Evolutionary conservation across 805 yeast species (phyloP), one percentile per base, ranked within the genome.

Genomic region (Yamadazyma kitorensis): DNA sequence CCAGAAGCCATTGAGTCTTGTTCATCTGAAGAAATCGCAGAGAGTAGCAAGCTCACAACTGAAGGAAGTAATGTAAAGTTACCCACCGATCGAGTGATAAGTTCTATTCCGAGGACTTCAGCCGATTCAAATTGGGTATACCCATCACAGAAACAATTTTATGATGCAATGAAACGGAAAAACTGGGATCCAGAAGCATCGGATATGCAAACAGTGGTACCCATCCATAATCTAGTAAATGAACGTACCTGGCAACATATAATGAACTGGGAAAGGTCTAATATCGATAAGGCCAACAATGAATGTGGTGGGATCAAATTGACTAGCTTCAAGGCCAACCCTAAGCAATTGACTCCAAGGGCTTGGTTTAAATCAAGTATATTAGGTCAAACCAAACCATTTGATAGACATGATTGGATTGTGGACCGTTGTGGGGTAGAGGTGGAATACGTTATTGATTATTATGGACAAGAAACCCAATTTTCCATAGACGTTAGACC

Each of bases 341-440:
- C 89, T 29, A 76, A 78, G 43, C 83, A 84, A 47, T 50, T 87
- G 25, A 87, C 97, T 0, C 98, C 98, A 5, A 72, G 93, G 47
- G 98, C 98, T 0, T 67, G 72, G 72, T 48, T 67, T 39, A 72
- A 86, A 41, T 66, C 83, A 40, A 75, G 80, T 39, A 58, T 75
- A 33, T 49, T 86, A 33, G 96, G 95, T 0, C 70, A 75, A 37
- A 79, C 78, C 31, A 74, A 74, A 41, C 98, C 98, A 0, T 91
- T 91, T 61, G 98, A 91, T 60, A 74, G 98, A 49, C 98, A 91
- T 55, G 98, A 91, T 59, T 91, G 98, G 98, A 68, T 74, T 5
- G 73, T 91, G 8, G 80, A 84, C 49, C 67, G 97, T 34, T 86
- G 96, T 57, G 98, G 98, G 3, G 72, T 64, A 15, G 72, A 74